Percentiles rank a stretch among this genome's conserved stretches.
These are phyloP conservation scores for Zygoascus meyerae DNA, from an alignment of 1,139 yeast genomes.

Conservation along the genomic window DNA sequence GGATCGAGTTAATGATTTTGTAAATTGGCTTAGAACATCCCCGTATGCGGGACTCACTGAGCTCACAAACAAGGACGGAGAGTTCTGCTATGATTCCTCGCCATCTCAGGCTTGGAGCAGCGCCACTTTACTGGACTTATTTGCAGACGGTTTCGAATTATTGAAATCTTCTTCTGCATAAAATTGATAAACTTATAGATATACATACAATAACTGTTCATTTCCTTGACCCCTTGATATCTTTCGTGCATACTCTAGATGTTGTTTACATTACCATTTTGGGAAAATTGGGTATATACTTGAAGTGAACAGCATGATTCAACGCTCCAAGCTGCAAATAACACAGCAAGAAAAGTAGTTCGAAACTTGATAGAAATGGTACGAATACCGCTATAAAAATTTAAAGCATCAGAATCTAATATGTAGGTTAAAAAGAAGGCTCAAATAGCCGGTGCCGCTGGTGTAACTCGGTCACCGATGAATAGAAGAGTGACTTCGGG, in stretches of 20 bases:
- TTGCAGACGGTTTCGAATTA: slow-evolving; percentile 6
- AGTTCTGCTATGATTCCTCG: slow-evolving; percentile 73
- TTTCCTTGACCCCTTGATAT: neutral
- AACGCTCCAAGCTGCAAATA: neutral
- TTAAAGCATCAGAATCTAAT: neutral
- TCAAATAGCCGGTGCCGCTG: slow-evolving; percentile 6
- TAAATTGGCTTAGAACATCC: slow-evolving; percentile 62
- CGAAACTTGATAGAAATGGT: neutral
- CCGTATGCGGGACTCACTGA: slow-evolving; percentile 95
- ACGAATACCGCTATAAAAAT: neutral
- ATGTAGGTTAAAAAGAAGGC: slow-evolving; percentile 11
- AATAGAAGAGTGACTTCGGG: slow-evolving; percentile 27
- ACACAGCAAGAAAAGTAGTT: slow-evolving; percentile 6
- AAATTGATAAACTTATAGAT: neutral
- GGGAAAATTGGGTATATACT: neutral
- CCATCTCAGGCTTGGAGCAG: slow-evolving; percentile 98
- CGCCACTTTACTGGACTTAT: slow-evolving; percentile 76
- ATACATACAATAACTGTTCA: neutral
- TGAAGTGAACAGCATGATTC: neutral
- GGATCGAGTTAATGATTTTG: slow-evolving; percentile 56
- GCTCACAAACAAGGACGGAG: slow-evolving; percentile 84
- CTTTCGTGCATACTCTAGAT: neutral
- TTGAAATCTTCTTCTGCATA: neutral
- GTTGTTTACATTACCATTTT: slow-evolving; percentile 11
- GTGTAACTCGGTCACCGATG: neutral